Percentiles rank a stretch among this genome's conserved stretches.
phyloP scores from a whole-genome alignment of 805 yeast species.

The Candida endomychidarum region DNA sequence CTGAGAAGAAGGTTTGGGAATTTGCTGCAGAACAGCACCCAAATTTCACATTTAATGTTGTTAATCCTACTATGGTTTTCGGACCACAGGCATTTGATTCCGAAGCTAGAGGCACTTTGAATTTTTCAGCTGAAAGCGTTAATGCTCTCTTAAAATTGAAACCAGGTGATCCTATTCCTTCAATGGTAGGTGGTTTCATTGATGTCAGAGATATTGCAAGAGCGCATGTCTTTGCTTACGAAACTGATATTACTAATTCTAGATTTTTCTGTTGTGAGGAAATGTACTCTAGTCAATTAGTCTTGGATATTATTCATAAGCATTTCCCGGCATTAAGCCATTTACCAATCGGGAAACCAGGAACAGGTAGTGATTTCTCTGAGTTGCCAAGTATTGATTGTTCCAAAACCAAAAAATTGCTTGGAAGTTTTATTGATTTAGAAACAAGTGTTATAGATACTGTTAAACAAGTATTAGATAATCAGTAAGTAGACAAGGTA shows the following conservation, averaged over 20 bases:
- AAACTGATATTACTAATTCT: slow-evolving; percentile 18
- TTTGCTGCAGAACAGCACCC: slow-evolving; percentile 41
- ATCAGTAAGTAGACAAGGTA: too few species aligned
- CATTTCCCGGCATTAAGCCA: slow-evolving; percentile 23
- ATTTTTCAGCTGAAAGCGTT: slow-evolving; percentile 28
- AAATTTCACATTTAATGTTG: slow-evolving; percentile 36
- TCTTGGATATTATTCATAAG: slow-evolving; percentile 23
- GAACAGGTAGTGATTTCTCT: slow-evolving; percentile 3
- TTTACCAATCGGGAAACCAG: slow-evolving; percentile 31
- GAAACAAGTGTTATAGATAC: slow-evolving; percentile 40
- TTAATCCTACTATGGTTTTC: slow-evolving; percentile 46
- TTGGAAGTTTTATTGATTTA: slow-evolving; percentile 27
- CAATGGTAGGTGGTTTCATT: slow-evolving; percentile 24
- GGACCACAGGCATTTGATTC: slow-evolving; percentile 52
- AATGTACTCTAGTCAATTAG: slow-evolving; percentile 16
- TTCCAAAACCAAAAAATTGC: slow-evolving; percentile 1
- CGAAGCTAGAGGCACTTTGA: slow-evolving; percentile 22
- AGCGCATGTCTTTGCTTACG: slow-evolving; percentile 54
- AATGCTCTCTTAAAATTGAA: slow-evolving; percentile 27
- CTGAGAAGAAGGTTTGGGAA: slow-evolving; percentile 59
- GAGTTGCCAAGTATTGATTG: slow-evolving; percentile 4
- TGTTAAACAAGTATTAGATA: slow-evolving; percentile 24
- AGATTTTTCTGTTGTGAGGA: slow-evolving; percentile 5
- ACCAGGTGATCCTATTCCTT: slow-evolving; percentile 18
- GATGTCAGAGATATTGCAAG: slow-evolving; percentile 66